These are phyloP conservation scores for Patellifolia procumbens DNA, from an alignment of 179 eudicot genomes.

Conservation along the genomic window DNA sequence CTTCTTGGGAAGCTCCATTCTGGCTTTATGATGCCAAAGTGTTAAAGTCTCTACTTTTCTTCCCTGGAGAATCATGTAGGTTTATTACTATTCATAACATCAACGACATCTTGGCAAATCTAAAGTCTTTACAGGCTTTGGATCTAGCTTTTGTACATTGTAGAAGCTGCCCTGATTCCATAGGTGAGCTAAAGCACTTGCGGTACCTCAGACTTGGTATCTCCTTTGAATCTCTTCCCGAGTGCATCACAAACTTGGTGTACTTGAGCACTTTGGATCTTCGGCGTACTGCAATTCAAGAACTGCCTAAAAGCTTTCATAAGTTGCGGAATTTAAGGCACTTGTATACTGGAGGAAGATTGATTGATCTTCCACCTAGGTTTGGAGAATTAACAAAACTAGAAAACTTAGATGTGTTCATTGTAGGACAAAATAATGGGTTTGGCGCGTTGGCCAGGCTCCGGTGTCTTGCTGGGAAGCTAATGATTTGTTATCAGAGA, in stretches of 20 bases:
- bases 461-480: too few species aligned
- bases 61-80: neutral
- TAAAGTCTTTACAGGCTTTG: neutral
- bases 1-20: constrained; percentile 5
- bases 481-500: too few species aligned
- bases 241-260: neutral
- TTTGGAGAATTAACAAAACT: constrained; percentile 14
- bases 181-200: constrained; percentile 14
- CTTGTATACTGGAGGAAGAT: constrained; percentile 3
- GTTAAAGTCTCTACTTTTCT: neutral
- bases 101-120: neutral
- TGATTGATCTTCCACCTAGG: constrained; percentile 13
- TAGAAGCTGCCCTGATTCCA: constrained; percentile 8
- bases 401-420: constrained; percentile 7
- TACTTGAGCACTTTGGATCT: constrained; percentile 3
- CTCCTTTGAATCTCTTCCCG: neutral
- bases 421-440: constrained; percentile 19
- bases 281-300: neutral
- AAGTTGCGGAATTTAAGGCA: constrained; percentile 11
- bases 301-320: neutral
- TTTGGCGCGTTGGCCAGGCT: constrained; percentile 11
- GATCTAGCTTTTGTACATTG: neutral
- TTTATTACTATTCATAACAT: neutral
- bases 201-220: constrained; percentile 21
- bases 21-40: neutral